phyloP scores from a whole-genome alignment of 176 grass and related monocot genomes.

The Carex scoparia region DNA sequence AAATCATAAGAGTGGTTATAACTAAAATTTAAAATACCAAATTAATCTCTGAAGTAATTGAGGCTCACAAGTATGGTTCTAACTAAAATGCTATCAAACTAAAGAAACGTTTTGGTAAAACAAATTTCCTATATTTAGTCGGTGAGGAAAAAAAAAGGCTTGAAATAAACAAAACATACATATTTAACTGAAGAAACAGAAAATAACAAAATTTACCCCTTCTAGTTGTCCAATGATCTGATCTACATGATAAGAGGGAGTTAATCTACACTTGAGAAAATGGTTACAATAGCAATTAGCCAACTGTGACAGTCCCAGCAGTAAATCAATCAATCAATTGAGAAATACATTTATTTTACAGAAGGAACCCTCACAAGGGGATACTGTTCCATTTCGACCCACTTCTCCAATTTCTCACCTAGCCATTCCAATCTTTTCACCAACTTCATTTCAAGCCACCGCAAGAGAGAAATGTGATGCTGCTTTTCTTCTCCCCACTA shows the following conservation, averaged over 20 bases:
- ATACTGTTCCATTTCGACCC: constrained; percentile 4
- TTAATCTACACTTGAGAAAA: constrained; percentile 5
- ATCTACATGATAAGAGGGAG: background rate
- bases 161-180: constrained; percentile 2
- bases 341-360: constrained; percentile 30
- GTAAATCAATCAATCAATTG: constrained; percentile 21
- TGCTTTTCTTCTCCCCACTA: background rate
- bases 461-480: background rate
- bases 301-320: background rate
- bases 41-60: background rate
- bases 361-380: constrained; percentile 8
- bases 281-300: constrained; percentile 8
- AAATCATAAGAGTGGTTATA: too few relatives aligned
- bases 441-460: background rate
- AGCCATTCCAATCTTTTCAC: constrained; percentile 9
- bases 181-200: background rate
- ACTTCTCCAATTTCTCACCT: background rate
- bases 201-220: background rate
- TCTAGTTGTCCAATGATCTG: background rate
- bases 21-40: background rate
- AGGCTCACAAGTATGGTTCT: background rate
- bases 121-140: background rate
- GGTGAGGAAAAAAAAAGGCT: background rate
- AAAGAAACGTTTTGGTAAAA: background rate
- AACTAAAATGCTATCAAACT: background rate